phyloP scores from a whole-genome alignment of 2,329 filamentous ascomycete species.

The Pestalotiopsis sp. region DNA sequence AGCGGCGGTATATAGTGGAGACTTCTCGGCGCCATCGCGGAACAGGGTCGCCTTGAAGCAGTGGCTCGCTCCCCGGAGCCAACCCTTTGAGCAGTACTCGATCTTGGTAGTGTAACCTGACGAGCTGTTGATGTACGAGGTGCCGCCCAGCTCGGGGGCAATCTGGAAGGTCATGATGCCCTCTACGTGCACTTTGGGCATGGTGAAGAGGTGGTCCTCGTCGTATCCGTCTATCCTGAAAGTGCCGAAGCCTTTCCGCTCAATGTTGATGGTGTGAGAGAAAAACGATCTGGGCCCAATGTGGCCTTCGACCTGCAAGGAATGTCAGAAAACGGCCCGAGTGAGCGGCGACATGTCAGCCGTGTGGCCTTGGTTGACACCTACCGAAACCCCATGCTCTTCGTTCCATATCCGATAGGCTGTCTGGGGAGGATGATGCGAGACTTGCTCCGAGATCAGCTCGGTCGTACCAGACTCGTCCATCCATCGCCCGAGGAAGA shows the following conservation, averaged over 20 bases:
- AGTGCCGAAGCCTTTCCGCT: constrained; percentile 88
- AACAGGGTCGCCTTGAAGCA: constrained; percentile 76
- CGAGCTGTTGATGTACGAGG: constrained; percentile 82
- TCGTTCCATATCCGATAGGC: constrained; percentile 91
- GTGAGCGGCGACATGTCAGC: constrained; percentile 11
- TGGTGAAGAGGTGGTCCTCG: constrained; percentile 75
- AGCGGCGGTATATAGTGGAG: constrained; percentile 75
- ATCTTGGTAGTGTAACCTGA: constrained; percentile 86
- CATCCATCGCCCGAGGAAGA: constrained; percentile 90
- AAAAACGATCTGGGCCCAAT: constrained; percentile 97
- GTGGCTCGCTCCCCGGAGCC: constrained; percentile 96
- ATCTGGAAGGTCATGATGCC: constrained; percentile 83
- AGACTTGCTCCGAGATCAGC: constrained; percentile 91
- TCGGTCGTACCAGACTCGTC: constrained; percentile 79
- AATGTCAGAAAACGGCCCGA: too few species aligned
- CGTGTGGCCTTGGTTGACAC: neutral
- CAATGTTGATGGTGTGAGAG: constrained; percentile 89
- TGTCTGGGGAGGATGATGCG: constrained; percentile 91
- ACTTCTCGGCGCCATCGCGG: constrained; percentile 63
- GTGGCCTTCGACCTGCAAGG: constrained; percentile 70
- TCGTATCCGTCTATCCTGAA: constrained; percentile 58
- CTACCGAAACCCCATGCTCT: constrained; percentile 66
- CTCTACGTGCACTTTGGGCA: constrained; percentile 90
- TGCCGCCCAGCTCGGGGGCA: constrained; percentile 87
- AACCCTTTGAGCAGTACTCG: constrained; percentile 91